Base-by-base conservation (phyloP, 2,329 filamentous ascomycete genomes). In the Pseudodiploospora longispora region DNA sequence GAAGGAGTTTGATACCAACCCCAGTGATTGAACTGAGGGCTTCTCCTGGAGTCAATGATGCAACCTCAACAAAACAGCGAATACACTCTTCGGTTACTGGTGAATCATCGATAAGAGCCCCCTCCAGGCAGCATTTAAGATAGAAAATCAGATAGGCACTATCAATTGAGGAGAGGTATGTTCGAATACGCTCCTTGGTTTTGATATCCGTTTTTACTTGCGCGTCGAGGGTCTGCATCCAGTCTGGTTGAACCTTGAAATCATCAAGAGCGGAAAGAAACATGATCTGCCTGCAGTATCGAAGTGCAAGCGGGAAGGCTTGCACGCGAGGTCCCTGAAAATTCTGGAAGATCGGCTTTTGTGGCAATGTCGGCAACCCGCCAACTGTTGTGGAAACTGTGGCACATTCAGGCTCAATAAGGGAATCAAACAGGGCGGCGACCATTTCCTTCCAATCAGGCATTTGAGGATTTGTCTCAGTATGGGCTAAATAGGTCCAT, bases 161-260 rank as follows among this genome's bases (percentile, higher is more conserved):
- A 28, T 74, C 65, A 1, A 66, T 52, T 36, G 55, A 60, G 43
- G 64, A 55, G 46, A 85, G 56, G 49, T 83, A 79, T 1, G 58
- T 56, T 43, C 72, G 75, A 44, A 89, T 72, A 5, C 72, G 72
- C 28, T 73, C 63, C 35, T 87, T 75, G 8, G 80, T 79, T 38
- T 73, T 67, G 46, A 83, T 73, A 55, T 91, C 85, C 5, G 83
- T 85, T 35, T 80, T 75, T 30, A 93, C 71, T 6, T 84, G 72
- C 1, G 81, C 78, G 52, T 90, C 85, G 3, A 97, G 70, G 52
- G 85, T 83, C 38, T 82, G 74, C 59, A 89, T 85, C 93, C 93
- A 97, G 50, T 91, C 86, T 38, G 84, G 80, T 52, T 91, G 84
- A 27, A 88, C 61, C 7, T 76, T 73, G 44, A 74, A 69, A 40